Evolutionary conservation across 495 filamentous ascomycete genomes (phyloP).

Genomic region (Tuber magnatum): DNA sequence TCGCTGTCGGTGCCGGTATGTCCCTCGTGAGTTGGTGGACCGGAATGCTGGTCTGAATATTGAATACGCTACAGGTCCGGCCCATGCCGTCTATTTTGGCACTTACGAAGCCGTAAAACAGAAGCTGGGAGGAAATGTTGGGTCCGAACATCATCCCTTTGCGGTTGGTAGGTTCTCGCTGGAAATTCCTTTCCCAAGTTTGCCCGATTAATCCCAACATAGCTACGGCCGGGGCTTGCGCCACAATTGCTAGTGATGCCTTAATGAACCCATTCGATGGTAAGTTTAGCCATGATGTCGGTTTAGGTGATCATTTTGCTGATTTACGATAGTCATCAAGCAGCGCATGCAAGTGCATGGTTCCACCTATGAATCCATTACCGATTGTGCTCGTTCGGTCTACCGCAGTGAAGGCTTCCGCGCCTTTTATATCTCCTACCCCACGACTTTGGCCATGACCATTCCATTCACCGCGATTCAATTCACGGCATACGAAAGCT

Average conservation of each 20-base stretch:
- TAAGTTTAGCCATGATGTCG: conserved; percentile 45
- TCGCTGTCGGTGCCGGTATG: conserved; percentile 88
- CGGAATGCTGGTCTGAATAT: conserved; percentile 12
- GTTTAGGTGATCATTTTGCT: neutral
- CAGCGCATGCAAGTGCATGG: conserved; percentile 98
- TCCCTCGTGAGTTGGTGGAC: conserved; percentile 11
- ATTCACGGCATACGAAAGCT: conserved; percentile 93
- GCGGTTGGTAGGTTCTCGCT: conserved; percentile 62
- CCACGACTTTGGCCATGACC: conserved; percentile 96
- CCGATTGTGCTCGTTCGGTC: conserved; percentile 75
- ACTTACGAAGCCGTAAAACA: conserved; percentile 98
- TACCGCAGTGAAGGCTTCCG: conserved; percentile 79
- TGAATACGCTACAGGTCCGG: conserved; percentile 59
- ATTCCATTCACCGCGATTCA: conserved; percentile 95
- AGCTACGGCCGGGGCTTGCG: conserved; percentile 87
- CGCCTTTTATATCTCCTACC: conserved; percentile 98
- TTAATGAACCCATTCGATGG: conserved; percentile 99
- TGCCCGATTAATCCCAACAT: conserved; percentile 10
- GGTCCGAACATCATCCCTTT: conserved; percentile 75
- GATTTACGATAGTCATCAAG: conserved; percentile 70
- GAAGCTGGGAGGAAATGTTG: conserved; percentile 82
- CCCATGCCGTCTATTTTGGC: conserved; percentile 95
- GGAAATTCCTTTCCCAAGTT: conserved; percentile 3
- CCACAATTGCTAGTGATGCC: conserved; percentile 93
- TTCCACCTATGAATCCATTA: conserved; percentile 77